Evolutionary conservation across 2,329 filamentous ascomycete genomes (phyloP), one percentile per base, ranked within the genome.

Genomic region (Tolypocladium capitatum): DNA sequence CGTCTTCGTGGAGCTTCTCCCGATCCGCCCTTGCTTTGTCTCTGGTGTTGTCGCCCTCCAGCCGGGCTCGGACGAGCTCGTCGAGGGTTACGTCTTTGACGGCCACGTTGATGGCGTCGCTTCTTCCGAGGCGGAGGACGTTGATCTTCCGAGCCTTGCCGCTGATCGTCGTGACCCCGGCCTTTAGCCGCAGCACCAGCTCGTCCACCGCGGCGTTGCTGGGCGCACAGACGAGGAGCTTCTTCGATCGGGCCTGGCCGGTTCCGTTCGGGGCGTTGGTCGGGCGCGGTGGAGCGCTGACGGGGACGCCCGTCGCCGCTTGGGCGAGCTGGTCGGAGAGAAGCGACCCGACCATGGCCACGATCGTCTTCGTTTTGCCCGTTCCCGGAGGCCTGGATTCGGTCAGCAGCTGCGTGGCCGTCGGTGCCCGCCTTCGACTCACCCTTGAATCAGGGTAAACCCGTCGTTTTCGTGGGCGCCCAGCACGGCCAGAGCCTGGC

Each of bases 151-250:
- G 82, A 13, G 73, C 71, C 28, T 80, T 74, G 1, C 92, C 91
- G 40, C 76, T 78, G 49, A 78, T 73, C 1, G 87, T 90, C 59
- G 83, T 91, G 46, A 98, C 76, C 5, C 92, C 92, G 46, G 80
- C 72, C 66, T 94, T 97, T 59, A 98, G 76, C 68, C 92, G 84
- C 63, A 96, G 81, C 18, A 98, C 92, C 52, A 98, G 64, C 64
- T 98, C 92, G 62, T 98, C 92, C 6, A 98, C 92, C 31, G 92
- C 92, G 7, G 92, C 92, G 64, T 98, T 98, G 73, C 90, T 97
- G 14, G 92, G 92, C n/a, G 92, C 92, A 60, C 92, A 98, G 24
- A 98, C 87, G 27, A 98, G 76, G 27, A 98, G 73, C 64, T 97
- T 98, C 68, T 94, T 96, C 2, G 59, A 63, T 56, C 61, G 59